Evolutionary conservation across 106 monocot species (phyloP).

Genomic region (Gastrodia elata): DNA sequence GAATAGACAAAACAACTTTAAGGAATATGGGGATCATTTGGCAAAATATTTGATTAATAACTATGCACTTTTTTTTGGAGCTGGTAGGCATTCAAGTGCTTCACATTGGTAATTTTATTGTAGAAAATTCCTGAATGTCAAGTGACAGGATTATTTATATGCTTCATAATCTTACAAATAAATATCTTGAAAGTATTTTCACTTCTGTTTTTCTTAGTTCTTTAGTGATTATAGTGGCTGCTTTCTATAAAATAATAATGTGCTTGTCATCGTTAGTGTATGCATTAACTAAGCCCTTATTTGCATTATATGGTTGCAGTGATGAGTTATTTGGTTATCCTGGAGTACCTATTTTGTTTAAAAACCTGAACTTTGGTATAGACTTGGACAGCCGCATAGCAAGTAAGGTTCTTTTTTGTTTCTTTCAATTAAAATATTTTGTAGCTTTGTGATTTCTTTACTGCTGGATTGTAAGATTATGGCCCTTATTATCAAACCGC

Average conservation of each 20-base stretch:
- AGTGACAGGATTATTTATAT: too few relatives aligned
- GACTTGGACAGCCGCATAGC: constrained; percentile 97
- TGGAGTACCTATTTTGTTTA: constrained; percentile 86
- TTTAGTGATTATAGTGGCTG: too few relatives aligned
- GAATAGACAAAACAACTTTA: too few relatives aligned
- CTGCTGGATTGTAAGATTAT: not conserved
- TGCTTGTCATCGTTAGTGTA: not conserved
- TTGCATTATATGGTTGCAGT: constrained; percentile 39
- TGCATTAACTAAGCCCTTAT: not conserved
- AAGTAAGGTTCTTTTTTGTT: constrained; percentile 46
- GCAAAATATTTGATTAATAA: too few relatives aligned
- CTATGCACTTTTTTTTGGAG: not conserved
- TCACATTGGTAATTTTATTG: not conserved
- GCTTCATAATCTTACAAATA: too few relatives aligned
- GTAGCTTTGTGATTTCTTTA: not conserved
- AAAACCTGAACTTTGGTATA: constrained; percentile 98
- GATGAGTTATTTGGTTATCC: constrained; percentile 99
- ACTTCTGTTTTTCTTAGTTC: too few relatives aligned
- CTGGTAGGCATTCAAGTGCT: not conserved
- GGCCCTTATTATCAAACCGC: not conserved
- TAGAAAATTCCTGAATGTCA: too few relatives aligned
- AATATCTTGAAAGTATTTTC: too few relatives aligned
- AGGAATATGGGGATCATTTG: too few relatives aligned
- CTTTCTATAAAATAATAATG: not conserved
- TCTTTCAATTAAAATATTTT: not conserved